Base-by-base conservation (phyloP, 208 protist genomes). In the Crithidia bombi region DNA sequence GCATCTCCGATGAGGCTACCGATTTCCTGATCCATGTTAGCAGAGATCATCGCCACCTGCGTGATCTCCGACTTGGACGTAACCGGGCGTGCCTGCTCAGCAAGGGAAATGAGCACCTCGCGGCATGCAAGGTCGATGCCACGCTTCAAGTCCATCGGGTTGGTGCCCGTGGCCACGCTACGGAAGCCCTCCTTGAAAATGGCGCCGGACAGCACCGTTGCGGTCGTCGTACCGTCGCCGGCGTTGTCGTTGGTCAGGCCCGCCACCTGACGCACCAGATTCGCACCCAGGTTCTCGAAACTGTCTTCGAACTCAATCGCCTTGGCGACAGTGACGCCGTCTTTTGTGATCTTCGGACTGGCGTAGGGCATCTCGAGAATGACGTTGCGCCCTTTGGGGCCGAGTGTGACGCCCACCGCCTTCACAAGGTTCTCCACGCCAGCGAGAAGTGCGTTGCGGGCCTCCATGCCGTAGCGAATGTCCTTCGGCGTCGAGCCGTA, bases 271-370 rank as follows among this genome's bases (percentile, higher is more conserved):
- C 96, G 91, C 38, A 99, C 94, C 38, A 99, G 83, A 74, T 98
- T 98, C 1, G 99, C 99, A 54, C 99, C 99, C 44, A 99, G 76
- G 86, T 99, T 99, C 75, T 99, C 89, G 65, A 96, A 98, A 65
- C 89, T 95, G 85, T 99, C 94, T 69, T 95, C 85, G 75, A 99
- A 99, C 77, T 99, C 98, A 74, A 99, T 99, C 54, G 90, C 78
- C 90, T 99, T 99, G 28, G 99, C 99, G 3, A 99, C 99, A 25
- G 99, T 99, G 19, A 99, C 99, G 82, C 99, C 99, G 69, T 99
- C 99, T 89, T 99, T 99, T 46, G 99, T 99, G 85, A 99, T 99
- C 70, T 99, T 99, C 30, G 99, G 99, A 39, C 91, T 74, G 33
- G 98, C 98, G 83, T 98, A 99, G 32, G 91, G 81, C 89, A 99